Percentiles rank a stretch among this genome's conserved stretches.
Evolutionary conservation across 768 basidiomycete genomes (phyloP).

Genomic region (Gymnopilus junonius): DNA sequence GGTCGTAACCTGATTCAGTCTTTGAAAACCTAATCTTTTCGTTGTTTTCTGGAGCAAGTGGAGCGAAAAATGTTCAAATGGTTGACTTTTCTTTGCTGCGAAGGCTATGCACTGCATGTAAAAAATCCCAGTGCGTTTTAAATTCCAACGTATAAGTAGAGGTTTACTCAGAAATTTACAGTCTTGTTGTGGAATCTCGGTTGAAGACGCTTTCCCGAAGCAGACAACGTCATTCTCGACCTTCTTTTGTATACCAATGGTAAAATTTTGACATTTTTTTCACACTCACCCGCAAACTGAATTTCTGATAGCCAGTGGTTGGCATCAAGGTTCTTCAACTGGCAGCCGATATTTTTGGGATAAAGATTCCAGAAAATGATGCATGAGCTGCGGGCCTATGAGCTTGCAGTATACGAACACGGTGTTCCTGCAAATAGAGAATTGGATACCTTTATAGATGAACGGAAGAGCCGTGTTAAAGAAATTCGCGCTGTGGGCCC

Average conservation of each 20-base stretch:
- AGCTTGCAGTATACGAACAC: slow-evolving; percentile 23
- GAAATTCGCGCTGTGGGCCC: slow-evolving; percentile 15
- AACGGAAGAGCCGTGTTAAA: slow-evolving; percentile 17
- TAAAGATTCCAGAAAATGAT: slow-evolving; percentile 31
- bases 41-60: background rate
- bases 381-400: slow-evolving; percentile 9
- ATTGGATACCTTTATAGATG: slow-evolving; percentile 26
- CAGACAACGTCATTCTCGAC: slow-evolving; percentile 28
- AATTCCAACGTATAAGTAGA: background rate
- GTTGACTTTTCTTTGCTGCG: slow-evolving; percentile 30
- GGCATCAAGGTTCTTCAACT: slow-evolving; percentile 28
- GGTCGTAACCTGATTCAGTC: background rate
- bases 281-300: background rate
- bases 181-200: slow-evolving; percentile 27
- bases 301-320: slow-evolving; percentile 29
- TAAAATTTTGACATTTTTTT: slow-evolving; percentile 12
- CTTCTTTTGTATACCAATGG: slow-evolving; percentile 36
- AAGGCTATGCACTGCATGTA: slow-evolving; percentile 31
- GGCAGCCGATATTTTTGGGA: slow-evolving; percentile 38
- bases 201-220: slow-evolving; percentile 29
- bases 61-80: slow-evolving; percentile 11
- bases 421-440: slow-evolving; percentile 27
- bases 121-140: slow-evolving; percentile 27
- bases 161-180: slow-evolving; percentile 9
- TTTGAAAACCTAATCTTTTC: background rate